A percentile compares a stretch with the other conserved stretches of the same genome.
phyloP scores from a whole-genome alignment of 306 rosid species.

The Gleditsia sinensis region DNA sequence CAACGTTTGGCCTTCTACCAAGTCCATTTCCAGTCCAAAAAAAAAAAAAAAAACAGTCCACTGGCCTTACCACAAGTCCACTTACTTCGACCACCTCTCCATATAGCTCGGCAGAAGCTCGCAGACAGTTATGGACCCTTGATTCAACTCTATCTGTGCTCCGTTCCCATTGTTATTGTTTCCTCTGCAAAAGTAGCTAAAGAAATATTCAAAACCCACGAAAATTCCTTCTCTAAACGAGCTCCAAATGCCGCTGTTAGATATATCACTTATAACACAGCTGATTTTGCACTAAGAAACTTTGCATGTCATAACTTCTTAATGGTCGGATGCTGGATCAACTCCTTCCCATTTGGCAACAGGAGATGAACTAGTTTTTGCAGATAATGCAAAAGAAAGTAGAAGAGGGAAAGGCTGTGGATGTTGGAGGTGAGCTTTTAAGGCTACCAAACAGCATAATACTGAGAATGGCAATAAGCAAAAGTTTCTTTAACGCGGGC shows the following conservation, averaged over 20 bases:
- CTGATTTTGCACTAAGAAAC: constrained; percentile 52
- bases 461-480: constrained; percentile 52
- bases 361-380: constrained; percentile 43
- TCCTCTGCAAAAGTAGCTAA: constrained; percentile 58
- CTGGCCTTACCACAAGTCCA: constrained; percentile 35
- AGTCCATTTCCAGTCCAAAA: too few species aligned
- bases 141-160: constrained; percentile 47
- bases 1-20: neutral
- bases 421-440: constrained; percentile 47
- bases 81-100: constrained; percentile 37
- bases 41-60: too few species aligned
- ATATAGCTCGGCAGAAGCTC: constrained; percentile 44
- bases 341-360: constrained; percentile 42
- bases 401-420: constrained; percentile 20
- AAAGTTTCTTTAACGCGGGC: constrained; percentile 35
- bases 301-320: constrained; percentile 62
- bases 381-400: constrained; percentile 6
- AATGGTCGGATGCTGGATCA: constrained; percentile 51
- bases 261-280: constrained; percentile 50
- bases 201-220: constrained; percentile 52
- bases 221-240: constrained; percentile 47
- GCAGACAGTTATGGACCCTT: constrained; percentile 60
- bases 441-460: constrained; percentile 45
- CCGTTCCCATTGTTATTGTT: constrained; percentile 46
- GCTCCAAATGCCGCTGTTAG: constrained; percentile 36